Conservation (phyloP, 805 yeast species). For the Ogataea dorogensis region DNA sequence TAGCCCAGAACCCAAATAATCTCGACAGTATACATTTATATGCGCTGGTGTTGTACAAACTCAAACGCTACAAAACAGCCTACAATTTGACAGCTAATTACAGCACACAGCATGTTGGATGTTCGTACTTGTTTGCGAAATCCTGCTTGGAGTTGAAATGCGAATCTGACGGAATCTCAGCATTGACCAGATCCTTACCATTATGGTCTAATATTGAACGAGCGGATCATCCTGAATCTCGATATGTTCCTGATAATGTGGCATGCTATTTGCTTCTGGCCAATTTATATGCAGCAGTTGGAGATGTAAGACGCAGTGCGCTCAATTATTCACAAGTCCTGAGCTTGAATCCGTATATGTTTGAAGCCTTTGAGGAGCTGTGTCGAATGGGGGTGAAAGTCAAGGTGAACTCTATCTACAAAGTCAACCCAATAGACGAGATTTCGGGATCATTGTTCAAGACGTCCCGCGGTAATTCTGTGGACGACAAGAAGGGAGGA, state of each 20-base stretch:
- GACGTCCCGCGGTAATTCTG: slow-evolving; percentile 4
- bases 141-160: slow-evolving; percentile 56
- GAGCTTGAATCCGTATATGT: slow-evolving; percentile 72
- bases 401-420: slow-evolving; percentile 55
- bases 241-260: slow-evolving; percentile 61
- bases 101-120: slow-evolving; percentile 60
- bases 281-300: slow-evolving; percentile 55
- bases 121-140: slow-evolving; percentile 71
- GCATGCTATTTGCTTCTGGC: slow-evolving; percentile 70
- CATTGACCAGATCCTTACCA: slow-evolving; percentile 39
- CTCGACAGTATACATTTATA: slow-evolving; percentile 66
- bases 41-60: slow-evolving; percentile 62
- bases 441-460: slow-evolving; percentile 22
- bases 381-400: slow-evolving; percentile 70
- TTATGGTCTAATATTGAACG: slow-evolving; percentile 33
- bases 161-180: slow-evolving; percentile 61
- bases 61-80: slow-evolving; percentile 60
- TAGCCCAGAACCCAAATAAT: slow-evolving; percentile 58
- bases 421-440: slow-evolving; percentile 25
- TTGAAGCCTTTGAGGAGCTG: slow-evolving; percentile 82
- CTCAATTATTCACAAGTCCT: slow-evolving; percentile 68
- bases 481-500: slow-evolving; percentile 14
- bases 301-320: slow-evolving; percentile 64
- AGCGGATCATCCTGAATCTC: slow-evolving; percentile 8
- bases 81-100: slow-evolving; percentile 43